Evolutionary conservation across 1,284 basidiomycete genomes (phyloP).

Genomic region (Golubevia sp.): DNA sequence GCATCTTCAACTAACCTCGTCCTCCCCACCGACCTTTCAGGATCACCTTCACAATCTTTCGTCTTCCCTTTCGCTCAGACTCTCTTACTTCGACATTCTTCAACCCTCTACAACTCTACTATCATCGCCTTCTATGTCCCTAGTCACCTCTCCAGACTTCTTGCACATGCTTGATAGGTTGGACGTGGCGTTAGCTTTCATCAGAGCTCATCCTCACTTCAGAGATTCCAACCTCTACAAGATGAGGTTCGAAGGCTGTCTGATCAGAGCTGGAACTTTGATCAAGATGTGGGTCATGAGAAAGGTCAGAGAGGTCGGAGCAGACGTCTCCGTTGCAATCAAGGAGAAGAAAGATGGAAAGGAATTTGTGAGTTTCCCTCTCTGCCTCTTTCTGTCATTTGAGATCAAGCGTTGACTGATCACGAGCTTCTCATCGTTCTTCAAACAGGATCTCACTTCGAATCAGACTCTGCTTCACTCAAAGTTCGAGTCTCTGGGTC

Average conservation of each 20-base stretch:
- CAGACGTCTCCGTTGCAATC: constrained; percentile 10
- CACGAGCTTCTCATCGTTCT: constrained; percentile 2
- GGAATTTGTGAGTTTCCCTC: background rate
- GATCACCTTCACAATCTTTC: constrained; percentile 33
- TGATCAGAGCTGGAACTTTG: constrained; percentile 33
- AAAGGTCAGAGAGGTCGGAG: constrained; percentile 19
- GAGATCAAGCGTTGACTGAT: background rate
- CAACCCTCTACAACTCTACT: constrained; percentile 42
- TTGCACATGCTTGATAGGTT: constrained; percentile 44
- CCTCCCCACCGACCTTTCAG: constrained; percentile 16
- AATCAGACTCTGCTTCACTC: constrained; percentile 4
- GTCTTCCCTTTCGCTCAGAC: constrained; percentile 29
- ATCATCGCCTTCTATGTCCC: constrained; percentile 23
- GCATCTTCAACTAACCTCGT: too few species aligned
- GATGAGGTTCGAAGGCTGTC: constrained; percentile 48
- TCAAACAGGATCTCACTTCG: constrained; percentile 9
- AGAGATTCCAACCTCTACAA: constrained; percentile 43
- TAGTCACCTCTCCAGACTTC: constrained; percentile 37
- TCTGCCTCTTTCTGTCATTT: too few species aligned
- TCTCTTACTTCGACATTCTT: constrained; percentile 49
- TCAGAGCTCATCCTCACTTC: constrained; percentile 29
- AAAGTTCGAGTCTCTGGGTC: constrained; percentile 3
- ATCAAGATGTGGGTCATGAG: constrained; percentile 24
- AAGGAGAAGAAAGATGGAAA: constrained; percentile 2
- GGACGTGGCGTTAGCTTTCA: constrained; percentile 40